Evolutionary conservation across 371 early-diverging fungal species (phyloP).

Genomic region (Lichtheimia ornata): DNA sequence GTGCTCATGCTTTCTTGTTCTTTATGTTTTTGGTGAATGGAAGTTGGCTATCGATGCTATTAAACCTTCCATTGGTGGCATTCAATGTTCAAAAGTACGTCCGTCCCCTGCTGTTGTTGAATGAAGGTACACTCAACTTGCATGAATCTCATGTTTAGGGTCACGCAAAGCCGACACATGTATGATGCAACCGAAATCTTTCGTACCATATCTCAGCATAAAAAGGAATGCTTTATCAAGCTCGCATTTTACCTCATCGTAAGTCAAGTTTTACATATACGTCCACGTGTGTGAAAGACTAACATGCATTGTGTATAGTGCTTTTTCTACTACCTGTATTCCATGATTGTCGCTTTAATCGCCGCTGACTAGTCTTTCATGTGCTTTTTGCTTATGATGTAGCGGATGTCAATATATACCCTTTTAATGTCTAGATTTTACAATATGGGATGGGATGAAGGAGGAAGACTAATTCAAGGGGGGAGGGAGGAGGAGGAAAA

Average conservation of each 20-base stretch:
- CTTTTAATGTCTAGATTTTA: not conserved
- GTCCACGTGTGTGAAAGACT: too few relatives aligned
- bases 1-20: conserved; percentile 79
- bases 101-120: too few relatives aligned
- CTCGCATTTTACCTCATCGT: conserved; percentile 90
- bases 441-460: not conserved
- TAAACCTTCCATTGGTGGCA: conserved; percentile 85
- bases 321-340: conserved; percentile 91
- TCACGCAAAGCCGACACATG: conserved; percentile 81
- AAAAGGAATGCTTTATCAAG: conserved; percentile 94
- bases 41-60: conserved; percentile 79
- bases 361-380: conserved; percentile 44
- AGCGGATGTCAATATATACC: too few relatives aligned
- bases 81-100: conserved; percentile 86
- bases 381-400: too few relatives aligned
- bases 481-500: not conserved
- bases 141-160: conserved; percentile 40
- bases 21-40: conserved; percentile 83
- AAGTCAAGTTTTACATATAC: conserved; percentile 19
- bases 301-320: conserved; percentile 25
- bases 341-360: conserved; percentile 72
- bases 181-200: conserved; percentile 98
- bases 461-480: not conserved
- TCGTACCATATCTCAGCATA: conserved; percentile 84
- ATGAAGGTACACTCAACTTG: too few relatives aligned